Evolutionary conservation across 1,284 basidiomycete species (phyloP).

Genomic region (Leccinum variabile): DNA sequence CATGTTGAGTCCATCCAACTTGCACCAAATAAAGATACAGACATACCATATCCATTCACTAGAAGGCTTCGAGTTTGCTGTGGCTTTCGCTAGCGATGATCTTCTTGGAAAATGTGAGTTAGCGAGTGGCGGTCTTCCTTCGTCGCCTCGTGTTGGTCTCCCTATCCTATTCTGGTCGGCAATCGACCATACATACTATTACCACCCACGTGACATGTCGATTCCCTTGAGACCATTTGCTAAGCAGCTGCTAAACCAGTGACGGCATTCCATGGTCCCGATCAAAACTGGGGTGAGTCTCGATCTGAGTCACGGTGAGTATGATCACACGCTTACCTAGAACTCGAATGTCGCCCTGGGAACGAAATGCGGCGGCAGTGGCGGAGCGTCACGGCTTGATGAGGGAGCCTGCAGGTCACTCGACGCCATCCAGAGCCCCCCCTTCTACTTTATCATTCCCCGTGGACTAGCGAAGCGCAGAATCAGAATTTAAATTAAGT

Average conservation of each 20-base stretch:
- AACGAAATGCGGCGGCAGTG: conserved; percentile 1
- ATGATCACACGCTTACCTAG: conserved; percentile 12
- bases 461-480: no score
- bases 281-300: conserved; percentile 16
- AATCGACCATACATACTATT: conserved; percentile 17
- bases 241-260: conserved; percentile 1
- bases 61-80: neutral
- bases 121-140: conserved; percentile 8
- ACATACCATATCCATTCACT: neutral
- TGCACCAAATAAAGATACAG: no score
- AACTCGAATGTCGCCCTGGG: neutral
- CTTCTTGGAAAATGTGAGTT: conserved; percentile 14
- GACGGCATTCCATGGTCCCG: conserved; percentile 19
- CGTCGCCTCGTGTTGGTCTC: conserved; percentile 18
- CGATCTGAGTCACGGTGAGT: neutral
- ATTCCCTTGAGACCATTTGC: conserved; percentile 19
- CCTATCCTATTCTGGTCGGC: conserved; percentile 14
- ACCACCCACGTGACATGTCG: conserved; percentile 23
- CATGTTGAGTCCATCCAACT: no score
- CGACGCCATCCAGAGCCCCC: no score
- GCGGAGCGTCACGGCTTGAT: no score
- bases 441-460: no score
- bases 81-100: conserved; percentile 9
- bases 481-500: no score
- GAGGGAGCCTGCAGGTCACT: no score